These are phyloP conservation scores for Fraxinus cuspidata DNA, from an alignment of 257 asterid genomes.

Conservation along the genomic window DNA sequence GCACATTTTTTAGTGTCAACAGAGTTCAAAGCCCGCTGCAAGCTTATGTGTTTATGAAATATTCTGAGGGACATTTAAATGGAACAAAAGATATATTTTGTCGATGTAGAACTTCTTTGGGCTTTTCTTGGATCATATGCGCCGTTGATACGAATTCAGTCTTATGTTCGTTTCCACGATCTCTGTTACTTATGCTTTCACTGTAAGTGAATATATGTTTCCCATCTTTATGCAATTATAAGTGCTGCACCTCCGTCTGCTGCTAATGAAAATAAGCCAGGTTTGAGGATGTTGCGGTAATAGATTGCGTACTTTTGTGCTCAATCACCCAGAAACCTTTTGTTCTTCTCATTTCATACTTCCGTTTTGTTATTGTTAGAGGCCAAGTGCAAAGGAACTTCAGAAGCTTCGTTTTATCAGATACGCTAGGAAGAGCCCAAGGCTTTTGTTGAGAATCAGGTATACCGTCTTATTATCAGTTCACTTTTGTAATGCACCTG, in stretches of 20 bases:
- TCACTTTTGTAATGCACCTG: constrained; percentile 9
- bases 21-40: no score
- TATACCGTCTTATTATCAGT: constrained; percentile 23
- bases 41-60: neutral
- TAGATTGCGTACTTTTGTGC: neutral
- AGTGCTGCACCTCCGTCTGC: neutral
- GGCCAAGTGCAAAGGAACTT: constrained; percentile 95
- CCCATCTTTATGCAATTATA: constrained; percentile 12
- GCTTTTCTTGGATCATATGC: neutral
- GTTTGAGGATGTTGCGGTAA: neutral
- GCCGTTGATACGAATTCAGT: neutral
- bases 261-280: neutral
- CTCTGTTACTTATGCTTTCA: neutral
- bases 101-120: neutral
- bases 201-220: neutral
- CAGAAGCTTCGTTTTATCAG: constrained; percentile 85
- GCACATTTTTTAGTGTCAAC: no score
- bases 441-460: constrained; percentile 95
- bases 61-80: neutral
- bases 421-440: constrained; percentile 87
- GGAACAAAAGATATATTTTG: neutral
- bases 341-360: neutral
- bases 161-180: no score
- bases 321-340: neutral
- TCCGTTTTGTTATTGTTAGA: constrained; percentile 40